Evolutionary conservation across 2,329 filamentous ascomycete species (phyloP).

Genomic region (Nigrospora osmanthi): DNA sequence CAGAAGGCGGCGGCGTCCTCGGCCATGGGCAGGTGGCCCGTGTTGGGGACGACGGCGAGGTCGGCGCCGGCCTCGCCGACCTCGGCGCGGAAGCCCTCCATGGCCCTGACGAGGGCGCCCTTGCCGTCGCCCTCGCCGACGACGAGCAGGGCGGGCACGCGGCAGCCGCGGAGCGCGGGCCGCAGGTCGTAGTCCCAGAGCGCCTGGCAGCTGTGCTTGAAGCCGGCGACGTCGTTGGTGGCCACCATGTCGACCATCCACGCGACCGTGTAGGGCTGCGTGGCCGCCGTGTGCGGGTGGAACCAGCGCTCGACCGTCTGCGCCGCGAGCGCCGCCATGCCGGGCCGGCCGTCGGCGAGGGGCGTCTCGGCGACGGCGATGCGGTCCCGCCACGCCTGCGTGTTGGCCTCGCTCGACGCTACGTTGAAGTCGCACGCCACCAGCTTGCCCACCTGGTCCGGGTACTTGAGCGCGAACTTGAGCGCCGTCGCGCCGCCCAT

Average conservation of each 20-base stretch:
- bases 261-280: slow-evolving; percentile 37
- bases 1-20: slow-evolving; percentile 66
- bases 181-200: slow-evolving; percentile 66
- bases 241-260: slow-evolving; percentile 63
- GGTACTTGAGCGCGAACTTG: slow-evolving; percentile 71
- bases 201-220: slow-evolving; percentile 59
- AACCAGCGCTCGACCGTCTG: slow-evolving; percentile 75
- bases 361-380: slow-evolving; percentile 57
- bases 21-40: slow-evolving; percentile 80
- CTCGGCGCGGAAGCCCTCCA: slow-evolving; percentile 62
- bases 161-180: slow-evolving; percentile 42
- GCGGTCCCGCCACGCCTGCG: slow-evolving; percentile 71
- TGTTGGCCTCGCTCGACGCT: slow-evolving; percentile 64
- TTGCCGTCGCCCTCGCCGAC: slow-evolving; percentile 67
- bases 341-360: slow-evolving; percentile 37
- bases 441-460: slow-evolving; percentile 72
- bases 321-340: slow-evolving; percentile 60
- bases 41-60: slow-evolving; percentile 57
- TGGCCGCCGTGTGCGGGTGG: slow-evolving; percentile 43
- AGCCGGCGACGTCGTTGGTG: slow-evolving; percentile 62
- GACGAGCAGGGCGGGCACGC: slow-evolving; percentile 58
- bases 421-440: slow-evolving; percentile 78
- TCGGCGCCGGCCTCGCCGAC: slow-evolving; percentile 48
- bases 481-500: slow-evolving; percentile 75
- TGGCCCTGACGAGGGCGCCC: slow-evolving; percentile 65